Conservation (phyloP, 2,329 filamentous ascomycete species). For the Fusarium albidum region DNA sequence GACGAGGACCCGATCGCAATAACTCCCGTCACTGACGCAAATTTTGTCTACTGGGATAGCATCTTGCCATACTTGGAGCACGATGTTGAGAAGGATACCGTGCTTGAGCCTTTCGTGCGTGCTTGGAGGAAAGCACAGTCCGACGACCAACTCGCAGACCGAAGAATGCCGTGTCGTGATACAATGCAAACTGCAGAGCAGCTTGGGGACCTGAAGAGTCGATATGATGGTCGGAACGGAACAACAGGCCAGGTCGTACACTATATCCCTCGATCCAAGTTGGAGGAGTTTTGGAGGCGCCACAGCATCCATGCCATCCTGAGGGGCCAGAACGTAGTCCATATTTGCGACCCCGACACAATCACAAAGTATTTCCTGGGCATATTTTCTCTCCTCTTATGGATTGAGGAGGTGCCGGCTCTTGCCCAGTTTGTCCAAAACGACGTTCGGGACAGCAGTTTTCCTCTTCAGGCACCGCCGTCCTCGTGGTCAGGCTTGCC, state of each 20-base stretch:
- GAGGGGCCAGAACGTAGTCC: too few relatives aligned
- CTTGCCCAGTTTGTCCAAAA: background rate
- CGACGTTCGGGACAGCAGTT: background rate
- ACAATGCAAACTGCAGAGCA: too few relatives aligned
- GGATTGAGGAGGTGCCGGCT: background rate
- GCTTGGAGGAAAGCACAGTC: too few relatives aligned
- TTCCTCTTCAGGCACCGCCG: background rate
- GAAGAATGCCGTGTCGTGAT: too few relatives aligned
- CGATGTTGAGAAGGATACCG: too few relatives aligned
- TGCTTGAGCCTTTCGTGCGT: too few relatives aligned
- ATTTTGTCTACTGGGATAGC: too few relatives aligned
- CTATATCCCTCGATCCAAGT: constrained; percentile 1
- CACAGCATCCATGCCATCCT: background rate
- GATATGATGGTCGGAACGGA: background rate
- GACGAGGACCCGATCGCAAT: too few relatives aligned
- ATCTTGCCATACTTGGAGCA: too few relatives aligned
- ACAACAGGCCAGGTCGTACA: background rate
- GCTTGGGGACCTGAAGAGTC: background rate
- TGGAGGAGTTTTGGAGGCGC: background rate
- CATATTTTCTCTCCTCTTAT: constrained; percentile 12
- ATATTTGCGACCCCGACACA: background rate
- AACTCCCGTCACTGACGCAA: too few relatives aligned
- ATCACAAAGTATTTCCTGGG: background rate
- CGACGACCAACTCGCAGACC: too few relatives aligned
- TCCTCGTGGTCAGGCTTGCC: background rate